Conservation (phyloP, 129 eudicot genomes). For the Tanacetum coccineum region DNA sequence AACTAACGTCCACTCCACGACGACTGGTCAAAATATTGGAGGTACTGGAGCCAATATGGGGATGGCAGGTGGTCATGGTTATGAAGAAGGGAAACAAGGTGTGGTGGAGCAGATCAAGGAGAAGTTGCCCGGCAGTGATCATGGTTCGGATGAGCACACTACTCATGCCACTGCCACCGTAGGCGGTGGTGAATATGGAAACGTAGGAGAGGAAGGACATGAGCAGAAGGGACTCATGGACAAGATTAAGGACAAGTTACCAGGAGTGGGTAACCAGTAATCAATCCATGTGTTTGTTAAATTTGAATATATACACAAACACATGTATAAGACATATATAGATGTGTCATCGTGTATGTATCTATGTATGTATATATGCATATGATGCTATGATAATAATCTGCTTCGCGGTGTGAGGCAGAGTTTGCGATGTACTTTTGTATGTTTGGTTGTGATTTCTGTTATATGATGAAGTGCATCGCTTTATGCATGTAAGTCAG, state of each 20-base stretch:
- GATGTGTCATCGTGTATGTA: too few relatives aligned
- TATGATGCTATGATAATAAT: slow-evolving; percentile 2
- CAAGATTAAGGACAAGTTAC: too few relatives aligned
- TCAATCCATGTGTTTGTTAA: too few relatives aligned
- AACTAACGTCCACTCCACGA: slow-evolving; percentile 2
- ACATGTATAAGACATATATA: too few relatives aligned
- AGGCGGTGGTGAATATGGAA: slow-evolving; percentile 22
- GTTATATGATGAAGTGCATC: not conserved
- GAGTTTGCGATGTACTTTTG: slow-evolving; percentile 4
- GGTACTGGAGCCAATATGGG: not conserved
- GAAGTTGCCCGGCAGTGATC: slow-evolving; percentile 48
- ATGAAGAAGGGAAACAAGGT: slow-evolving; percentile 28
- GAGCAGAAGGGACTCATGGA: too few relatives aligned
- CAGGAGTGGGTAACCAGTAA: too few relatives aligned
- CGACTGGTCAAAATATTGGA: slow-evolving; percentile 30
- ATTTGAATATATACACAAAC: too few relatives aligned
- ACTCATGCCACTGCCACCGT: slow-evolving; percentile 3
- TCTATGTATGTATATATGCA: too few relatives aligned
- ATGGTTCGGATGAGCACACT: slow-evolving; percentile 27
- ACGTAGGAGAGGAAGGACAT: not conserved
- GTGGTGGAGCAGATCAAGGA: slow-evolving; percentile 63
- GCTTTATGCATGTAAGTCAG: not conserved
- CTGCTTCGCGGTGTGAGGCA: not conserved
- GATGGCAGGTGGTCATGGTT: slow-evolving; percentile 5
- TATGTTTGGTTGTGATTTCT: slow-evolving; percentile 9